Base-by-base conservation (phyloP, 805 yeast species). In the Myxozyma neglecta region DNA sequence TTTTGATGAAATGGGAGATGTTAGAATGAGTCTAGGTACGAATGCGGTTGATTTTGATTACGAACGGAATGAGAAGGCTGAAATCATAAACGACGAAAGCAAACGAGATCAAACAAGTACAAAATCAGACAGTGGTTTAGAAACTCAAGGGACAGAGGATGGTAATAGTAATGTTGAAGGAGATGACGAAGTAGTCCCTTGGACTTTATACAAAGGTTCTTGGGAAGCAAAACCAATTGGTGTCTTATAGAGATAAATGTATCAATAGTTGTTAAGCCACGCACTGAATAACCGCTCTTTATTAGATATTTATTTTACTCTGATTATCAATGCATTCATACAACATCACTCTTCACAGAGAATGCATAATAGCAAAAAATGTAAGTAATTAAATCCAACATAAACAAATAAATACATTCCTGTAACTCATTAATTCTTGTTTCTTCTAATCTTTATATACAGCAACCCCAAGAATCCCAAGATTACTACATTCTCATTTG, bases 211-310 rank as follows among this genome's bases (percentile, higher is more conserved):
- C 20, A 11, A 42, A 20, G 58, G 62, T n/a, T 14, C n/a, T 11
- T 59, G 63, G 63, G 36, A 37, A 14, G 48, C 59, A 32, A 34
- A 51, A 16, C 63, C 63, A 9, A 24, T 59, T 7, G 63, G 63
- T 8, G 62, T 54, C 5, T 42, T 58, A 35, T 58, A 44, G 36
- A 10, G n/a, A 7, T 14, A 7, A 14, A n/a, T 13, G 10, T 53
- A 14, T 13, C 18, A 35, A 6, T 34, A 4, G 44, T 20, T 13
- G 29, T 40, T 20, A 24, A n/a, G n/a, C n/a, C 5, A 11, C 36
- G 36, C 9, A 44, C 40, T 16, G 18, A 43, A 16, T 43, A 43
- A 14, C 16, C 16, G 14, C 43, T 3, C 14, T 39, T 39, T 3
- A 2, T 14, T 5, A 39, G 16, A 39, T 24, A 24, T 24, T 24